Evolutionary conservation across 768 basidiomycete genomes (phyloP).

Genomic region (Boletus pseudopeckii): DNA sequence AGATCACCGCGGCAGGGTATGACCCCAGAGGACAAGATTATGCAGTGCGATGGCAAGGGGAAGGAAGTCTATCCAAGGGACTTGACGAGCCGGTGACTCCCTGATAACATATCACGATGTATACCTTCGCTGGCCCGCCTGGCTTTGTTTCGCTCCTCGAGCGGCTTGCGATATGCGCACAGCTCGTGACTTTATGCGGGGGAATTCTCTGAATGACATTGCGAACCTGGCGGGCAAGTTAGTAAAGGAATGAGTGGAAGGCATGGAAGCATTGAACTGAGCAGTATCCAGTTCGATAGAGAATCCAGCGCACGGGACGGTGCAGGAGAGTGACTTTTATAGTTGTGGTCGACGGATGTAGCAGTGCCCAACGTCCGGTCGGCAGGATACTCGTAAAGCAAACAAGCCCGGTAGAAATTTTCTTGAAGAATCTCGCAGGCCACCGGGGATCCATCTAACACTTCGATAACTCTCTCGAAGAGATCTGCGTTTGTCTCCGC

Average conservation of each 20-base stretch:
- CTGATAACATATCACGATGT: slow-evolving; percentile 5
- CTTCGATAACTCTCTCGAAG: slow-evolving; percentile 14
- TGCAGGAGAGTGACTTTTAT: neutral
- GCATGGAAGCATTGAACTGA: slow-evolving; percentile 10
- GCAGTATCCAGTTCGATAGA: slow-evolving; percentile 12
- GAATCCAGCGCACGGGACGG: neutral
- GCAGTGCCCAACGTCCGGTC: neutral
- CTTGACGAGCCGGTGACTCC: slow-evolving; percentile 56
- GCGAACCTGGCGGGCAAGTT: slow-evolving; percentile 50
- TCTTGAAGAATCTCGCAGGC: slow-evolving; percentile 3
- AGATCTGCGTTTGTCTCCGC: slow-evolving; percentile 10
- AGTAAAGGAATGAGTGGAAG: neutral
- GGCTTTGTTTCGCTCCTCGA: slow-evolving; percentile 48
- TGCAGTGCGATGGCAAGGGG: slow-evolving; percentile 76
- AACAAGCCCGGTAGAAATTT: slow-evolving; percentile 12
- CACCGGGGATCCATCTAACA: slow-evolving; percentile 6
- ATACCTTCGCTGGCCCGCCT: slow-evolving; percentile 80
- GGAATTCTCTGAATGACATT: slow-evolving; percentile 66
- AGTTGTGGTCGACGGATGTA: neutral
- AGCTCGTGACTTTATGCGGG: slow-evolving; percentile 62
- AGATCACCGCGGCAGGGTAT: slow-evolving; percentile 74
- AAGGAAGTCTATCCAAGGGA: slow-evolving; percentile 58
- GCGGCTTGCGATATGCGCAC: slow-evolving; percentile 73
- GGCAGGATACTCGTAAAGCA: slow-evolving; percentile 1
- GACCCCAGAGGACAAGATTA: slow-evolving; percentile 63